Conservation (phyloP, 768 basidiomycete species). For the Goffeauzyma gilvescens region DNA sequence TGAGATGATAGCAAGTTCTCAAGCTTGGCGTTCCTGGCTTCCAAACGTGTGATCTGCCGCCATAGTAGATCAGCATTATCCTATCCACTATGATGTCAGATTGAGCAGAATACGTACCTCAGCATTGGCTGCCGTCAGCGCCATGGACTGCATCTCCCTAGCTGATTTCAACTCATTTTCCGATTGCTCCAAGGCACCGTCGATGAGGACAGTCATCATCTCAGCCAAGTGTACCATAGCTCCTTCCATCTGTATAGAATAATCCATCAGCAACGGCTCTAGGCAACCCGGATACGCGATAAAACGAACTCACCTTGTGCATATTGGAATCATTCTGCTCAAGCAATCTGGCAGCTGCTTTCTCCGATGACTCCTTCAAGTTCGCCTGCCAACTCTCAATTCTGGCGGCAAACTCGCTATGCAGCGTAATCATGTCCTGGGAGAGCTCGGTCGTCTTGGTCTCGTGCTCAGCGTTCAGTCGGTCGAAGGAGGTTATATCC, state of each 20-base stretch:
- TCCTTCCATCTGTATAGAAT: conserved; percentile 3
- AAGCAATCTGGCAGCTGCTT: background rate
- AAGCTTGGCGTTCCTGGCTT: conserved; percentile 52
- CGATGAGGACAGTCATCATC: conserved; percentile 44
- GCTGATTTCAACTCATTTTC: conserved; percentile 41
- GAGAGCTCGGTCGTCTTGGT: no score
- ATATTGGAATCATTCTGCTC: conserved; percentile 1
- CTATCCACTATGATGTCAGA: no score
- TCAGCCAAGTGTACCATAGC: conserved; percentile 28
- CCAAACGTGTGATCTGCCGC: conserved; percentile 40
- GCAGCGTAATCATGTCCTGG: no score
- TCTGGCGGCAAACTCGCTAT: no score
- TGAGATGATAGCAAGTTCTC: conserved; percentile 47
- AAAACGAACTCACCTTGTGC: conserved; percentile 1
- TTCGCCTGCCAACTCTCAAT: background rate
- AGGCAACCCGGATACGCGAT: no score
- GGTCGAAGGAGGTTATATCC: no score
- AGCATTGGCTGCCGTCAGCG: conserved; percentile 13
- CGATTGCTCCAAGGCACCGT: conserved; percentile 44
- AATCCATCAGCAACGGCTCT: background rate
- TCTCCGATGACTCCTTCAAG: background rate
- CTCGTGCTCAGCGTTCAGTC: no score
- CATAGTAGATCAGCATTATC: no score
- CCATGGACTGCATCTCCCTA: conserved; percentile 36
- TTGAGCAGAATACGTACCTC: conserved; percentile 14